Conservation (phyloP, 2,329 filamentous ascomycete genomes). For the Aureobasidium lini region DNA sequence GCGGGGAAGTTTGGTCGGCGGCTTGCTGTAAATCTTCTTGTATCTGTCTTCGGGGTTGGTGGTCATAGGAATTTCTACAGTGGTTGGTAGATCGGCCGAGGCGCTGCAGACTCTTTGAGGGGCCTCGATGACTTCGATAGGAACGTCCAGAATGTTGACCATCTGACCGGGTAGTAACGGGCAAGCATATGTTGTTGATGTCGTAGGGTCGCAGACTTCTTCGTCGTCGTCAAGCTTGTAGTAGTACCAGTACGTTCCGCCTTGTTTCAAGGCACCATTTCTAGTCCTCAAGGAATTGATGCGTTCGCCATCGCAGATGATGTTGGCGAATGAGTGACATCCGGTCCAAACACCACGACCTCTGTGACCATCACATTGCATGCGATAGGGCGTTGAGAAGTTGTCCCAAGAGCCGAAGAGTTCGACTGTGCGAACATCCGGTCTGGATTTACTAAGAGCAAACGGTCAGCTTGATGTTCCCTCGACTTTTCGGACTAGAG, state of each 20-base stretch:
- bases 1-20: constrained; percentile 14
- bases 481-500: background rate
- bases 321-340: constrained; percentile 78
- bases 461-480: background rate
- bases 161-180: constrained; percentile 81
- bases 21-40: constrained; percentile 15
- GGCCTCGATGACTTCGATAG: constrained; percentile 47
- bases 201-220: constrained; percentile 66
- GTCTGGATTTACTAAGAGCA: constrained; percentile 24
- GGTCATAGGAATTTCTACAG: constrained; percentile 16
- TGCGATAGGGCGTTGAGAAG: constrained; percentile 68
- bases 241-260: constrained; percentile 94
- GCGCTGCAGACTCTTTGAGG: constrained; percentile 25
- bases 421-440: constrained; percentile 61
- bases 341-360: constrained; percentile 76
- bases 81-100: constrained; percentile 22
- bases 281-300: constrained; percentile 48
- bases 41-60: constrained; percentile 15
- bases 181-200: constrained; percentile 70
- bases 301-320: constrained; percentile 68
- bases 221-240: constrained; percentile 74
- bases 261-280: constrained; percentile 81
- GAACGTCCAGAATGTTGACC: constrained; percentile 78
- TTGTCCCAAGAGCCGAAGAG: constrained; percentile 95
- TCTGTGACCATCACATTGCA: constrained; percentile 72